Percentiles rank a stretch among this genome's conserved stretches.
phyloP scores from a whole-genome alignment of 192 early-diverging fungal genomes.

The Jimgerdemannia lactiflua region DNA sequence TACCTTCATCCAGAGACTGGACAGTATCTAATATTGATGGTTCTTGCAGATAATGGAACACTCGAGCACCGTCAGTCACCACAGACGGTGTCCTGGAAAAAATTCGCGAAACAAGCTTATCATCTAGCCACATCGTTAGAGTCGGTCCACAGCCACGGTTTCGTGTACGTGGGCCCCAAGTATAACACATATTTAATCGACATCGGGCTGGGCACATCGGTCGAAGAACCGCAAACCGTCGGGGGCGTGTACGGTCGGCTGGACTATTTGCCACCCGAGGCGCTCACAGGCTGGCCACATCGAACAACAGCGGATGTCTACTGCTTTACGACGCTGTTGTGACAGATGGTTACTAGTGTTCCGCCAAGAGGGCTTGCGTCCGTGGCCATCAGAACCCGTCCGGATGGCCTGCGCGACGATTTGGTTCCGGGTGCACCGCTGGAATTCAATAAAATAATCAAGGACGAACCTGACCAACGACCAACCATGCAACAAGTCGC shows the following conservation, averaged over 20 bases:
- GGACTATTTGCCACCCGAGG: constrained; percentile 28
- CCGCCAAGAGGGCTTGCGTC: too few species aligned
- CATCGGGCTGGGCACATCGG: not conserved
- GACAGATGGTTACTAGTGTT: constrained; percentile 26
- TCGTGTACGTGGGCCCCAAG: not conserved
- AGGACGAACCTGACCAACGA: too few species aligned
- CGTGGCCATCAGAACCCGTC: not conserved
- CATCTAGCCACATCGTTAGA: too few species aligned
- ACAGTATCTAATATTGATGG: too few species aligned
- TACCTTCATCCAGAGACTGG: too few species aligned
- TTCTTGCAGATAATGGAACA: too few species aligned
- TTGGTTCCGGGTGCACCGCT: not conserved
- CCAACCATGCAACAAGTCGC: too few species aligned
- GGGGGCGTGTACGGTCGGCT: constrained; percentile 14
- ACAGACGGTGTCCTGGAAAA: too few species aligned
- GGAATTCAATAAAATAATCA: too few species aligned
- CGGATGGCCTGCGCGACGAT: not conserved
- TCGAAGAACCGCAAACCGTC: not conserved
- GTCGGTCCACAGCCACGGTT: too few species aligned
- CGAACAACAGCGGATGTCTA: constrained; percentile 25
- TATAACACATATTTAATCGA: not conserved
- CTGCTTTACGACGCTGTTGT: constrained; percentile 17
- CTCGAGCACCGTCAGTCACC: too few species aligned
- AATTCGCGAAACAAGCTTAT: too few species aligned
- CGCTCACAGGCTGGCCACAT: constrained; percentile 8